Base-by-base conservation (phyloP, 345 rosid species). In the Eucalyptus pumila region DNA sequence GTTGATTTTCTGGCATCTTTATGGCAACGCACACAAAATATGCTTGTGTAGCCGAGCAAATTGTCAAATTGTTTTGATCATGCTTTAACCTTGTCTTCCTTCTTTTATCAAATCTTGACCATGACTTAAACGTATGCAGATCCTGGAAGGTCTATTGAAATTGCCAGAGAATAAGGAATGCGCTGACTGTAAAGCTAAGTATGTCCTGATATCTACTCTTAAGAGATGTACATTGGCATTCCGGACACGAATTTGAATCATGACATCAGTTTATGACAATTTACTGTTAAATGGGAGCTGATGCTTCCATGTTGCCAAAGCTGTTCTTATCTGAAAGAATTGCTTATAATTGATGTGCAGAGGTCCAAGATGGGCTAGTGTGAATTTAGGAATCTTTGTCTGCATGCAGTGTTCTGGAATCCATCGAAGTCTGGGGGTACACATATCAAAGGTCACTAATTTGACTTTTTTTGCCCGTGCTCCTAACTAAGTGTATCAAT, bases 281-380 rank as follows among this genome's bases (percentile, higher is more conserved):
- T 72, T 37, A 37, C 81, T 72, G 27, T 72, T 37, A 19, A 37
- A 72, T 34, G 26, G 81, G 81, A 42, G 81, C 81, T 19, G 45
- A 72, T 72, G 45, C 27, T 3, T 21, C 30, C 30, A 37, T 40
- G 5, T 76, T 76, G 47, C 47, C 47, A 76, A 76, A 76, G 76
- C 40, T 40, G 47, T 76, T 52, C 45, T 6, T 45, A 17, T 56
- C 62, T 51, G n/a, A 86, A 51, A 32, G 67, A 51, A 51, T 42
- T 76, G 85, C 30, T 40, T 44, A 40, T 40, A 40, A 40, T 37
- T 76, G 85, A 76, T 40, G 15, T 76, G 85, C 96, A 97, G 99
- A 94, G 98, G 97, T 93, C 99, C 99, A 72, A 93, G 99, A 94
- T 98, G 99, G 99, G 99, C 99, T 87, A 97, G 99, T 94, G 99